These are phyloP conservation scores for Pezicula rhizophila DNA, from an alignment of 2,329 filamentous ascomycete species.

Conservation along the genomic window DNA sequence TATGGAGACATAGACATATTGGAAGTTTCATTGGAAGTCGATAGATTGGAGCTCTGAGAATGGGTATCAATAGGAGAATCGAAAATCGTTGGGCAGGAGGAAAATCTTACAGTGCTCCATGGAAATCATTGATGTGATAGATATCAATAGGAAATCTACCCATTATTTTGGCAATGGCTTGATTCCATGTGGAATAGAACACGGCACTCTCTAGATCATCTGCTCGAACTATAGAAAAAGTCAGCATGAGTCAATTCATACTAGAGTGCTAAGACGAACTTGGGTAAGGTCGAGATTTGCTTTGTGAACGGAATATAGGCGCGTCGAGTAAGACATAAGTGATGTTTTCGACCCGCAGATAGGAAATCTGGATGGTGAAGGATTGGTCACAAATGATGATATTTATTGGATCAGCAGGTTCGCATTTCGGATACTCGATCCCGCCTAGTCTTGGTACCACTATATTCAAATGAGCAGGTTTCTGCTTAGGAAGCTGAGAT, in stretches of 20 bases:
- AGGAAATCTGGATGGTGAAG: not conserved
- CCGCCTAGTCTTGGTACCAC: not conserved
- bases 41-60: not conserved
- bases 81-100: not conserved
- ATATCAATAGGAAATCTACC: not conserved
- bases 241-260: not conserved
- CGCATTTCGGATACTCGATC: not conserved
- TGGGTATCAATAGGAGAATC: not conserved
- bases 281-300: not conserved
- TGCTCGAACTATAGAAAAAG: not conserved
- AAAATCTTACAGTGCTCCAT: not conserved
- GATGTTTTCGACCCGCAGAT: not conserved
- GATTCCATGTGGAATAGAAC: not conserved
- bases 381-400: not conserved
- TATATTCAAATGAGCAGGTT: not conserved
- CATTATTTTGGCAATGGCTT: not conserved
- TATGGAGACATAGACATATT: not conserved
- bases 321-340: not conserved
- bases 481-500: not conserved
- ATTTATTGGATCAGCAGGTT: not conserved
- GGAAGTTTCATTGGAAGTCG: not conserved
- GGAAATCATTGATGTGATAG: not conserved
- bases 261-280: not conserved
- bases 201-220: not conserved
- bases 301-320: not conserved